Conservation (phyloP, 805 yeast genomes). For the Starmerella asiatica region DNA sequence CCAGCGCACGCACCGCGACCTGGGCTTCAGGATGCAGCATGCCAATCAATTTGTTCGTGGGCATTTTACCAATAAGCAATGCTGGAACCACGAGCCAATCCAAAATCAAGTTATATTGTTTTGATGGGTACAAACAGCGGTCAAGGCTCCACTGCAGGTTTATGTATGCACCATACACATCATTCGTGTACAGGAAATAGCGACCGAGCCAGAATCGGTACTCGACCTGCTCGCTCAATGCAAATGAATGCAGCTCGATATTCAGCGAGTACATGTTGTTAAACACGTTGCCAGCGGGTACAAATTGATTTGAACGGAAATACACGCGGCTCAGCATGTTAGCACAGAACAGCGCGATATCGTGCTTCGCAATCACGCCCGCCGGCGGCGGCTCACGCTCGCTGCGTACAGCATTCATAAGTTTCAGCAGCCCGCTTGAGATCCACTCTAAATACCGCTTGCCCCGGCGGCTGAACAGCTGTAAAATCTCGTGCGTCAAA, state of each 20-base stretch:
- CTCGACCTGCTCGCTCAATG: slow-evolving; percentile 21
- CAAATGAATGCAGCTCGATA: slow-evolving; percentile 8
- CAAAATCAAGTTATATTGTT: slow-evolving; percentile 34
- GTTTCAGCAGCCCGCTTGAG: slow-evolving; percentile 41
- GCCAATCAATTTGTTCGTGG: slow-evolving; percentile 27
- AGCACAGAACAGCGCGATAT: slow-evolving; percentile 41
- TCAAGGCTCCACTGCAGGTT: slow-evolving; percentile 46
- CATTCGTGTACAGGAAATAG: slow-evolving; percentile 22
- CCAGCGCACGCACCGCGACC: slow-evolving; percentile 30
- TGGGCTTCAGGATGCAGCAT: slow-evolving; percentile 22
- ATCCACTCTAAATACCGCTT: slow-evolving; percentile 28
- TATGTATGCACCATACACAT: slow-evolving; percentile 10
- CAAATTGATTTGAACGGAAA: slow-evolving; percentile 31
- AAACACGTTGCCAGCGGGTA: slow-evolving; percentile 57
- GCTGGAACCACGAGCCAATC: slow-evolving; percentile 40
- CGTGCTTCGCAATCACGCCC: slow-evolving; percentile 29
- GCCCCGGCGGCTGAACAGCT: slow-evolving; percentile 5
- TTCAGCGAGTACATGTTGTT: slow-evolving; percentile 50
- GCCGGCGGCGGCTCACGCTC: slow-evolving; percentile 26
- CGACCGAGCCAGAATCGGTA: slow-evolving; percentile 26
- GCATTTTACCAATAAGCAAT: slow-evolving; percentile 42
- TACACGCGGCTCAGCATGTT: slow-evolving; percentile 43
- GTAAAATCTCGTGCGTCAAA: slow-evolving; percentile 6
- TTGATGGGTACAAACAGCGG: slow-evolving; percentile 26
- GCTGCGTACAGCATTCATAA: slow-evolving; percentile 50